These are phyloP conservation scores for Hypoxylon fuscum DNA, from an alignment of 495 filamentous ascomycete genomes.

Conservation along the genomic window DNA sequence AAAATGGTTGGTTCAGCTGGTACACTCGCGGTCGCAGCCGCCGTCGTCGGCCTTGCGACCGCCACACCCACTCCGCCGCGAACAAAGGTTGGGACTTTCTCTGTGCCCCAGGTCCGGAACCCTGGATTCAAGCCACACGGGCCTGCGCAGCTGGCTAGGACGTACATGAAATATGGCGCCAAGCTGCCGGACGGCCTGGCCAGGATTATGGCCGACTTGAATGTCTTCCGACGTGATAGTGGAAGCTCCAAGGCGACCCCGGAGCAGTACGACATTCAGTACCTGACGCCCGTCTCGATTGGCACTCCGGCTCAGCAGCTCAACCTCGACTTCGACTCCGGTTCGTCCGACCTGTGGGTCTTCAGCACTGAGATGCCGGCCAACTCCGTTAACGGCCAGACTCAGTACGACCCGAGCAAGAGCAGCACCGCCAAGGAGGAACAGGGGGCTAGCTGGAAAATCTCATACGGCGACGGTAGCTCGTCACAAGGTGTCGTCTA, in stretches of 20 bases:
- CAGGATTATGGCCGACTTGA: slow-evolving; percentile 42
- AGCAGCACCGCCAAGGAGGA: slow-evolving; percentile 57
- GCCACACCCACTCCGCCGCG: slow-evolving; percentile 32
- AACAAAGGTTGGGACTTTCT: slow-evolving; percentile 34
- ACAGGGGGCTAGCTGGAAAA: slow-evolving; percentile 66
- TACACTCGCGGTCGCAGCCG: slow-evolving; percentile 33
- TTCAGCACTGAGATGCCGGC: slow-evolving; percentile 47
- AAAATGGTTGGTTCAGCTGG: slow-evolving; percentile 36
- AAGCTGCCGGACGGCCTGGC: slow-evolving; percentile 43
- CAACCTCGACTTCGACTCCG: slow-evolving; percentile 75
- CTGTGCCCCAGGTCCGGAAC: slow-evolving; percentile 40
- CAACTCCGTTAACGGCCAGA: slow-evolving; percentile 60
- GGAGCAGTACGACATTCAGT: slow-evolving; percentile 65
- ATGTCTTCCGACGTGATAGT: slow-evolving; percentile 51
- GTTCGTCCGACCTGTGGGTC: slow-evolving; percentile 73
- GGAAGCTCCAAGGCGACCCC: slow-evolving; percentile 61
- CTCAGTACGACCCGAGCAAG: slow-evolving; percentile 59
- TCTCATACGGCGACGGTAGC: slow-evolving; percentile 75
- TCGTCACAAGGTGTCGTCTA: slow-evolving; percentile 72
- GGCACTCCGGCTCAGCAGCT: slow-evolving; percentile 62
- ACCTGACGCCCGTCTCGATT: slow-evolving; percentile 69
- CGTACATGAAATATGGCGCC: slow-evolving; percentile 66
- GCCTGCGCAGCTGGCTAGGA: slow-evolving; percentile 61
- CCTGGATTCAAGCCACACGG: slow-evolving; percentile 59
- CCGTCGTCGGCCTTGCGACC: slow-evolving; percentile 31